Percentiles rank a stretch among this genome's conserved stretches.
phyloP scores from a whole-genome alignment of 257 asterid genomes.

The Solanum medicagineum region DNA sequence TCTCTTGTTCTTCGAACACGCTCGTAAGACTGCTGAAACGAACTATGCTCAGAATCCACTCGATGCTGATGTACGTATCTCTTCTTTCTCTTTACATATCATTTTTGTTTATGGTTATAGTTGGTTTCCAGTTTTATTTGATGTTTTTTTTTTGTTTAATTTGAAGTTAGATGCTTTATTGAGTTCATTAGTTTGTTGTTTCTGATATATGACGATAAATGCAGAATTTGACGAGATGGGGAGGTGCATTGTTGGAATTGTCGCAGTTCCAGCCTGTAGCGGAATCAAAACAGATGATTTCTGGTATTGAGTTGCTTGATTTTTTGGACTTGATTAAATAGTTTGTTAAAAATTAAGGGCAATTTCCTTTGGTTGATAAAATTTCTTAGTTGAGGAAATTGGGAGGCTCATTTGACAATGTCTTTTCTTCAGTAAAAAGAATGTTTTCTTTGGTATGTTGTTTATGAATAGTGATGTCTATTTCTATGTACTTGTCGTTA shows the following conservation, averaged over 20 bases:
- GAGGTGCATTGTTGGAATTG: slow-evolving; percentile 68
- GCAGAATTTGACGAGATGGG: slow-evolving; percentile 92
- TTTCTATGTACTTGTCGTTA: neutral
- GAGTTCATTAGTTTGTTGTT: neutral
- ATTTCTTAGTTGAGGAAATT: neutral
- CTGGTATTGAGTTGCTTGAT: slow-evolving; percentile 22
- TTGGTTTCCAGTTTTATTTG: neutral
- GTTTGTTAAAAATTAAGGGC: neutral
- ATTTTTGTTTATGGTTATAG: neutral
- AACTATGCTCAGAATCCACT: slow-evolving; percentile 56
- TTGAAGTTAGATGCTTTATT: neutral
- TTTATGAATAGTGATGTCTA: neutral
- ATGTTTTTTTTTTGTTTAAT: neutral
- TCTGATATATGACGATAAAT: neutral
- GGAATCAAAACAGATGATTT: slow-evolving; percentile 69
- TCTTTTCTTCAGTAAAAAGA: neutral
- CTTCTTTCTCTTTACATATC: neutral
- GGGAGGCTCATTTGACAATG: neutral
- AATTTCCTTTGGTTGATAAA: neutral
- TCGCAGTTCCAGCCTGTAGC: slow-evolving; percentile 73
- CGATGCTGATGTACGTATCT: slow-evolving; percentile 59
- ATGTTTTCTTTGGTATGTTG: neutral
- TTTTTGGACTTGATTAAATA: neutral
- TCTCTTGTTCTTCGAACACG: slow-evolving; percentile 70
- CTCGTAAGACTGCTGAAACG: slow-evolving; percentile 72